Percentiles rank a stretch among this genome's conserved stretches.
phyloP scores from a whole-genome alignment of 192 early-diverging fungal species.

The Linnemannia zychae region DNA sequence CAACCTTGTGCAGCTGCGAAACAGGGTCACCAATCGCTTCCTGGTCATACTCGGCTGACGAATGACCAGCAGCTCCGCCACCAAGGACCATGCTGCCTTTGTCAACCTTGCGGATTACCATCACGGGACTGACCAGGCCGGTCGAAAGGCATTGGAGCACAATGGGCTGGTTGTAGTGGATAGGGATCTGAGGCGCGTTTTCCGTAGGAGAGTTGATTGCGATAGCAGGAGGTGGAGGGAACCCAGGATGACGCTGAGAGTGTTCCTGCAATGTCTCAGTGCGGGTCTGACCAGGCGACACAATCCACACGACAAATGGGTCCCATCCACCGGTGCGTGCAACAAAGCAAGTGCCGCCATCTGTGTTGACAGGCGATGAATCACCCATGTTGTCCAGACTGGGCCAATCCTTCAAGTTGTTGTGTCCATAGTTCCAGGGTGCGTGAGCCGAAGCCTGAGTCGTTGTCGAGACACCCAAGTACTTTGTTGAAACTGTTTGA shows the following conservation, averaged over 20 bases:
- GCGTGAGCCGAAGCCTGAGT: slow-evolving; percentile 54
- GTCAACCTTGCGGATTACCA: slow-evolving; percentile 90
- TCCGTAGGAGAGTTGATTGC: slow-evolving; percentile 74
- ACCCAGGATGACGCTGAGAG: slow-evolving; percentile 67
- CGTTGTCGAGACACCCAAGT: slow-evolving; percentile 72
- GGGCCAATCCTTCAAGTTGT: slow-evolving; percentile 52
- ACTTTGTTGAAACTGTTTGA: slow-evolving; percentile 93
- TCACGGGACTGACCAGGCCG: slow-evolving; percentile 82
- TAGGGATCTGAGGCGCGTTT: slow-evolving; percentile 69
- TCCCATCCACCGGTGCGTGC: slow-evolving; percentile 87
- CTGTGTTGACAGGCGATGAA: slow-evolving; percentile 44
- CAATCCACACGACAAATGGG: slow-evolving; percentile 88
- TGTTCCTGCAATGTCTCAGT: slow-evolving; percentile 66
- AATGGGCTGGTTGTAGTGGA: slow-evolving; percentile 90
- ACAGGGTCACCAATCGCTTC: slow-evolving; percentile 84
- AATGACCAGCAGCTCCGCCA: slow-evolving; percentile 62
- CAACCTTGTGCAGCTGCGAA: slow-evolving; percentile 92
- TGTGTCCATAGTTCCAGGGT: slow-evolving; percentile 56
- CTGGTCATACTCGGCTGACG: slow-evolving; percentile 56
- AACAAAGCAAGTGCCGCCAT: slow-evolving; percentile 78
- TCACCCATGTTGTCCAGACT: slow-evolving; percentile 39
- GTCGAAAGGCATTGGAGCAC: slow-evolving; percentile 91
- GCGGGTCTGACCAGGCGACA: slow-evolving; percentile 72
- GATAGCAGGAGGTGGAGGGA: slow-evolving; percentile 82
- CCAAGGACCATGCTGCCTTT: slow-evolving; percentile 84